These are phyloP conservation scores for Sodiomyces alkalinus DNA, from an alignment of 2,329 filamentous ascomycete species.

Conservation along the genomic window DNA sequence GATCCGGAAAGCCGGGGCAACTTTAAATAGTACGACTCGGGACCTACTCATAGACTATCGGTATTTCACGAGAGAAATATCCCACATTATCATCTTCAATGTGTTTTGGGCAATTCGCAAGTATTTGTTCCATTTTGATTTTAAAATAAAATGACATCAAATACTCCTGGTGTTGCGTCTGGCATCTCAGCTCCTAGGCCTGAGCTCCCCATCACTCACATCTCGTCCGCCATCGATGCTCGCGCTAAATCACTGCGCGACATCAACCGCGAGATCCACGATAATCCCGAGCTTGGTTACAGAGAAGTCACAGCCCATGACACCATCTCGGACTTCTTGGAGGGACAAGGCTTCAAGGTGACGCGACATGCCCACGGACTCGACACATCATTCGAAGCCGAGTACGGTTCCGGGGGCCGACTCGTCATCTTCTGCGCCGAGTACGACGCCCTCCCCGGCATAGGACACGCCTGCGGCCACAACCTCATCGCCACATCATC, in stretches of 20 bases:
- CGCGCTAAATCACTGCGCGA: slow-evolving; percentile 14
- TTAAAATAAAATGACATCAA: too few species aligned
- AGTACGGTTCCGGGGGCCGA: slow-evolving; percentile 22
- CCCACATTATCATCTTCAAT: too few species aligned
- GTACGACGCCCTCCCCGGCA: slow-evolving; percentile 22
- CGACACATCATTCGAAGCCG: slow-evolving; percentile 26
- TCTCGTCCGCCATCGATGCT: slow-evolving; percentile 6
- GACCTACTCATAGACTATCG: too few species aligned
- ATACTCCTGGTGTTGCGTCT: too few species aligned
- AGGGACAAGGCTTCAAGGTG: slow-evolving; percentile 21
- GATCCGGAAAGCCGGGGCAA: too few species aligned
- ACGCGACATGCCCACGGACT: slow-evolving; percentile 23
- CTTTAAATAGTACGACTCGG: too few species aligned
- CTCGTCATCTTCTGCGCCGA: slow-evolving; percentile 27
- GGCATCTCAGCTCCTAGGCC: too few species aligned
- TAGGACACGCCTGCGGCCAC: slow-evolving; percentile 21
- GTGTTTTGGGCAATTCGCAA: too few species aligned
- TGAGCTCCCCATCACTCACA: too few species aligned
- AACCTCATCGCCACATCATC: slow-evolving; percentile 31
- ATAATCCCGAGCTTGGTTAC: slow-evolving; percentile 26
- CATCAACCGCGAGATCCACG: slow-evolving; percentile 26
- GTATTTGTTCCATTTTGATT: too few species aligned
- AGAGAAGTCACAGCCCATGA: slow-evolving; percentile 26
- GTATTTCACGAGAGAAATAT: too few species aligned
- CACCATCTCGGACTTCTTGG: slow-evolving; percentile 21